These are phyloP conservation scores for Tricladium varicosporioides DNA, from an alignment of 2,329 filamentous ascomycete genomes.

Conservation along the genomic window DNA sequence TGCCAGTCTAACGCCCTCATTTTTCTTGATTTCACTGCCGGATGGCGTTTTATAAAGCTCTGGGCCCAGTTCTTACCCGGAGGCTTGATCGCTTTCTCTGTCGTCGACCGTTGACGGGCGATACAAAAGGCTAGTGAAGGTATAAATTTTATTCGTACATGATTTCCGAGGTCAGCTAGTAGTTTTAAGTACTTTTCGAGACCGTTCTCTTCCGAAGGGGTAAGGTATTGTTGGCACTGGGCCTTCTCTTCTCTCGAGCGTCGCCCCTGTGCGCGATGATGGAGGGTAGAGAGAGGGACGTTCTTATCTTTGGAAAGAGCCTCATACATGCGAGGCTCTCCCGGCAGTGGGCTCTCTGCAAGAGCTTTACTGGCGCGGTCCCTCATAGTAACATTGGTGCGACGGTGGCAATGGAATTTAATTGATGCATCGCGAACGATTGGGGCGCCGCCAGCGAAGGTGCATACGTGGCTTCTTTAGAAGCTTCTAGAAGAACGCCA, in stretches of 20 bases:
- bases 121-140: not conserved
- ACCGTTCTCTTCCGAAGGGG: not conserved
- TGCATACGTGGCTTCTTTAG: not conserved
- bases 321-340: too few relatives aligned
- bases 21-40: not conserved
- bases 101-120: not conserved
- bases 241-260: too few relatives aligned
- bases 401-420: not conserved
- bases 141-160: not conserved
- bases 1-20: not conserved
- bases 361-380: not conserved
- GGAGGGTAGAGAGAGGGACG: too few relatives aligned
- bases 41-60: not conserved
- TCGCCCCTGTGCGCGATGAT: too few relatives aligned
- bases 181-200: not conserved
- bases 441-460: not conserved
- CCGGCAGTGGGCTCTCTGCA: too few relatives aligned
- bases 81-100: too few relatives aligned
- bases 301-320: too few relatives aligned
- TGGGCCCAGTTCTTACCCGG: too few relatives aligned
- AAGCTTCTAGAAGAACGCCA: not conserved
- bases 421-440: too few relatives aligned
- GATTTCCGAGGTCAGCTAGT: not conserved
- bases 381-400: not conserved
- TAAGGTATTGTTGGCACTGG: too few relatives aligned